Percentiles rank a stretch among this genome's conserved stretches.
phyloP scores from a whole-genome alignment of 2,329 filamentous ascomycete species.

The Epichloe gansuensis region DNA sequence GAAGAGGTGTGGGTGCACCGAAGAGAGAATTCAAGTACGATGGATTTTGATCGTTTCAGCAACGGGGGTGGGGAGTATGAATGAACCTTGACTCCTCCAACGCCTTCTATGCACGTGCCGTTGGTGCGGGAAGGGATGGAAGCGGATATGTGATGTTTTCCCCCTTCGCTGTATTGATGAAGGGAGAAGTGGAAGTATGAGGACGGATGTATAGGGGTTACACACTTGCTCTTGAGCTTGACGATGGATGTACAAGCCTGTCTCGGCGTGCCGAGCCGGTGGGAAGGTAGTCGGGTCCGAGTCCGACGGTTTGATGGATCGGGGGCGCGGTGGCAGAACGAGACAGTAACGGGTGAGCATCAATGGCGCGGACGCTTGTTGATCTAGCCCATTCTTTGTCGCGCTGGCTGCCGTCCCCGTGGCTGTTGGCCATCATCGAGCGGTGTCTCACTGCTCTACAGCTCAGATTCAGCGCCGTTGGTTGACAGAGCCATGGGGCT shows the following conservation, averaged over 20 bases:
- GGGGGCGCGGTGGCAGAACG: background rate
- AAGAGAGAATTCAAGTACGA: background rate
- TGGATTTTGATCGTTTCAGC: background rate
- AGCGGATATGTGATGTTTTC: background rate
- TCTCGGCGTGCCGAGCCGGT: background rate
- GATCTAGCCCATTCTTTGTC: background rate
- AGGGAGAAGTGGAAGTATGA: too few relatives aligned
- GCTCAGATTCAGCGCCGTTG: slow-evolving; percentile 45
- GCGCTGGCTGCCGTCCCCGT: background rate
- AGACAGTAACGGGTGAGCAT: background rate
- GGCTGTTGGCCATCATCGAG: background rate
- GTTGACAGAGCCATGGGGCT: slow-evolving; percentile 45
- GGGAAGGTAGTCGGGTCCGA: background rate
- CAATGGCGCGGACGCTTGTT: background rate
- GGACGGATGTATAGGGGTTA: too few relatives aligned
- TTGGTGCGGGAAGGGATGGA: background rate
- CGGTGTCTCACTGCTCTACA: slow-evolving; percentile 20
- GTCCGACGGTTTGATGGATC: background rate
- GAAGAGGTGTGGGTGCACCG: too few relatives aligned
- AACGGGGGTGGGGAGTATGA: background rate
- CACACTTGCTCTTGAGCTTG: background rate
- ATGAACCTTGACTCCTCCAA: slow-evolving; percentile 12
- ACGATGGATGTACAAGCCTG: background rate
- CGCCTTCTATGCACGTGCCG: slow-evolving; percentile 21
- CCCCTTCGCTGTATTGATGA: background rate